Conservation (phyloP, 148 eudicot species). For the Euryodendron excelsum region DNA sequence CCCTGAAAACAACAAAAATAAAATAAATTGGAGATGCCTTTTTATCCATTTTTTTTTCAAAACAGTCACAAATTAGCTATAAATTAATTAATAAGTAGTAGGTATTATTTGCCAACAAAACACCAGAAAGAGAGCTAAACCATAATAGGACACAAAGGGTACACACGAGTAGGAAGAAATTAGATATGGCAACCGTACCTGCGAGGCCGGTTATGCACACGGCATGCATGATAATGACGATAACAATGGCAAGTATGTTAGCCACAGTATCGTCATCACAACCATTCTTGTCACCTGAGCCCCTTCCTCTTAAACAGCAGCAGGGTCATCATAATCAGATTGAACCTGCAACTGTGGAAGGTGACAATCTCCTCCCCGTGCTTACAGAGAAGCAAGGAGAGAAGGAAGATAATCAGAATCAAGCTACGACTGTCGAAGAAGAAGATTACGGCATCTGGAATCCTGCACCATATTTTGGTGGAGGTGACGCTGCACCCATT, state of each 20-base stretch:
- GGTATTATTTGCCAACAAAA: neutral
- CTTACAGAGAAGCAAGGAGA: neutral
- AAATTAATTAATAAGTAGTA: neutral
- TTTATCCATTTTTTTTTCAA: neutral
- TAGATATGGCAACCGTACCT: neutral
- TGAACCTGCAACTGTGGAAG: neutral
- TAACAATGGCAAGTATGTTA: conserved; percentile 2
- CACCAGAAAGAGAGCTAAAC: no score
- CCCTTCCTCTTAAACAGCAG: neutral
- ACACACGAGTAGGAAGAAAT: no score
- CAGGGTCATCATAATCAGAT: neutral
- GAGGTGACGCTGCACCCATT: conserved; percentile 29
- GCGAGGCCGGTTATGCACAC: conserved; percentile 26
- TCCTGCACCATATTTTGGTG: conserved; percentile 35
- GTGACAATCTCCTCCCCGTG: neutral
- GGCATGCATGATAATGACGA: conserved; percentile 12
- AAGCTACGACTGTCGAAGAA: neutral
- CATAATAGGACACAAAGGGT: no score
- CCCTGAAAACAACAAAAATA: no score
- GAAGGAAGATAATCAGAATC: neutral
- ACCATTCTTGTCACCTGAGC: neutral
- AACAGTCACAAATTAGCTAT: neutral
- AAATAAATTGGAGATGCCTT: no score
- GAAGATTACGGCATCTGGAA: conserved; percentile 47
- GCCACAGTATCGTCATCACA: neutral